phyloP scores from a whole-genome alignment of 1,284 basidiomycete species.

The Meripilus lineatus region DNA sequence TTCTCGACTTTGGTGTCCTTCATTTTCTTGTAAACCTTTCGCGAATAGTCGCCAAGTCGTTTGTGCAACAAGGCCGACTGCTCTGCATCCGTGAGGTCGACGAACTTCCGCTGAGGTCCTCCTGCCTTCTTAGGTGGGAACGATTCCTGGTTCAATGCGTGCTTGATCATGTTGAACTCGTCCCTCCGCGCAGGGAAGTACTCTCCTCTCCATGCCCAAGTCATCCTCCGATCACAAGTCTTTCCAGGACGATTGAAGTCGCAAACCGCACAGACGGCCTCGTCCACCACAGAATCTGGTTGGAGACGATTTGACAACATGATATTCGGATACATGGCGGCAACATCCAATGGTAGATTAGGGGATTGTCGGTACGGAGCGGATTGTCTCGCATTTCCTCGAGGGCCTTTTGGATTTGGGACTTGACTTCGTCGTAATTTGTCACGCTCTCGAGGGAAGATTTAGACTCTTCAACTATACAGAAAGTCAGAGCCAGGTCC shows the following conservation, averaged over 20 bases:
- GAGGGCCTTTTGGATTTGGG: slow-evolving; percentile 72
- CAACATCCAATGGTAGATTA: slow-evolving; percentile 99
- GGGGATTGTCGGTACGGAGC: slow-evolving; percentile 82
- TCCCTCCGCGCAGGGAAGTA: slow-evolving; percentile 98
- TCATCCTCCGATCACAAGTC: slow-evolving; percentile 88
- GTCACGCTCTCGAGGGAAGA: slow-evolving; percentile 79
- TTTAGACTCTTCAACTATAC: slow-evolving; percentile 86
- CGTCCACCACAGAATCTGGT: slow-evolving; percentile 97
- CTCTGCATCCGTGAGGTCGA: slow-evolving; percentile 83
- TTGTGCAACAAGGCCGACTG: slow-evolving; percentile 94
- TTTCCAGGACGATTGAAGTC: slow-evolving; percentile 98
- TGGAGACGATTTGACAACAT: slow-evolving; percentile 99
- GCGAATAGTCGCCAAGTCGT: slow-evolving; percentile 95
- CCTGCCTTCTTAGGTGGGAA: slow-evolving; percentile 84
- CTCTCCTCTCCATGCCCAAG: slow-evolving; percentile 99
- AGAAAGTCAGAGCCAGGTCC: slow-evolving; percentile 88
- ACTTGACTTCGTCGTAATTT: slow-evolving; percentile 94
- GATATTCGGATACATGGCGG: slow-evolving; percentile 99
- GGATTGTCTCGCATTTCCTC: slow-evolving; percentile 93
- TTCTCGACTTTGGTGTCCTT: slow-evolving; percentile 97
- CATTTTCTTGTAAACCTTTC: slow-evolving; percentile 99
- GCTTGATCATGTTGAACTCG: slow-evolving; percentile 99
- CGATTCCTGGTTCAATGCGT: slow-evolving; percentile 91
- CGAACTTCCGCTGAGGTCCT: slow-evolving; percentile 75
- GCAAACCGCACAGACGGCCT: slow-evolving; percentile 96